Evolutionary conservation across 2,329 filamentous ascomycete genomes (phyloP).

Genomic region (Lasiodiplodia citricola): DNA sequence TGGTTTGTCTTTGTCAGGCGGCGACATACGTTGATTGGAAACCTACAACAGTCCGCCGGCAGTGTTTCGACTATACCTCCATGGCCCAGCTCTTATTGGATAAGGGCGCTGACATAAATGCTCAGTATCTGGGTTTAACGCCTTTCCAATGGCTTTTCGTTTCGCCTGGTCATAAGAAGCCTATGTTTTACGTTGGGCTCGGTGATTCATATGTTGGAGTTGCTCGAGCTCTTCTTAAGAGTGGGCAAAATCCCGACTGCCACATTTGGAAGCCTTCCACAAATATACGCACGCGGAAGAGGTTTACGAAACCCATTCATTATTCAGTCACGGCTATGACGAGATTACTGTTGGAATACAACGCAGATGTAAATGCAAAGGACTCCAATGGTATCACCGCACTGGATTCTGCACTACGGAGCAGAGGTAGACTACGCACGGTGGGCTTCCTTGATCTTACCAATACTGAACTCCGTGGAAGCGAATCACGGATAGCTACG

Average conservation of each 20-base stretch:
- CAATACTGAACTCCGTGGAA: no score
- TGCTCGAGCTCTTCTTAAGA: not conserved
- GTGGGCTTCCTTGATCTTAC: fast-evolving
- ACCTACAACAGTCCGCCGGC: no score
- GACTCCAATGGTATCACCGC: not conserved
- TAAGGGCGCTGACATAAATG: not conserved
- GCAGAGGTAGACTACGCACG: no score
- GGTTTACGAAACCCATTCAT: not conserved
- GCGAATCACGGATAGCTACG: no score
- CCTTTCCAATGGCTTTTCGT: not conserved
- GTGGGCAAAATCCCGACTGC: not conserved
- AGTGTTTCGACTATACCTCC: not conserved
- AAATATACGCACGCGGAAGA: not conserved
- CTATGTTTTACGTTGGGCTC: no score
- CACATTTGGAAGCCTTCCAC: not conserved
- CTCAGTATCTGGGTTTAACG: not conserved
- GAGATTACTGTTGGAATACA: not conserved
- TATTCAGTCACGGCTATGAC: not conserved
- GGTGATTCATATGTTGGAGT: not conserved
- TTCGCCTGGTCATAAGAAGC: fast-evolving
- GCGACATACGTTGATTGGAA: not conserved
- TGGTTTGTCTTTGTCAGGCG: not conserved
- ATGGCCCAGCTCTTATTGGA: not conserved
- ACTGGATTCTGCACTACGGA: not conserved
- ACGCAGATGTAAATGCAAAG: not conserved